A percentile compares a stretch with the other conserved stretches of the same genome.
Conservation (phyloP, 2,329 filamentous ascomycete genomes). For the Fusarium sp. region DNA sequence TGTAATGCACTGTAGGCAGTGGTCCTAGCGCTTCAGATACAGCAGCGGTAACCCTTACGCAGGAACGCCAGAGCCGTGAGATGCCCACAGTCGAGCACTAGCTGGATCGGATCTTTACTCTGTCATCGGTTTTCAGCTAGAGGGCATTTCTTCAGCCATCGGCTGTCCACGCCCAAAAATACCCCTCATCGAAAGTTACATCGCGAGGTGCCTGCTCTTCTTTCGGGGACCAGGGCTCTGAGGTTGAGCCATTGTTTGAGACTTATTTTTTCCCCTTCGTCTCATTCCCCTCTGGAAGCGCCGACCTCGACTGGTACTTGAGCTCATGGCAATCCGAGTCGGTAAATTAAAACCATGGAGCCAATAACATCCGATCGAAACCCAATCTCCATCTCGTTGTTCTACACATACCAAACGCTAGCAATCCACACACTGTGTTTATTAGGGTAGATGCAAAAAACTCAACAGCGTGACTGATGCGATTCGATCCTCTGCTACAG, state of each 20-base stretch:
- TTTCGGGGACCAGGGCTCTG: conserved; percentile 8
- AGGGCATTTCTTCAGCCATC: conserved; percentile 30
- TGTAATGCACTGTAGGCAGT: background rate
- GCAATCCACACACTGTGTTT: conserved; percentile 3
- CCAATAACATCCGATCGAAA: conserved; percentile 24
- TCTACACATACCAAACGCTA: conserved; percentile 15
- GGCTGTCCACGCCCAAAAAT: conserved; percentile 34
- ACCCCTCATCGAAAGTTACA: conserved; percentile 34
- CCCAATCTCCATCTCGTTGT: conserved; percentile 17
- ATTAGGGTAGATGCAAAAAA: background rate
- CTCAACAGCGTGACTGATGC: conserved; percentile 14
- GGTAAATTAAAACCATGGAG: conserved; percentile 19
- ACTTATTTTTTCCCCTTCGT: background rate
- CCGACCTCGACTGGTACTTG: conserved; percentile 10
- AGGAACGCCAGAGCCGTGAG: conserved; percentile 44
- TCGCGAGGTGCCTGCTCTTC: conserved; percentile 20
- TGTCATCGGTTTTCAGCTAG: conserved; percentile 37
- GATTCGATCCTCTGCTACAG: background rate
- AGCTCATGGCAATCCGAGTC: conserved; percentile 9
- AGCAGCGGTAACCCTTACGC: conserved; percentile 47
- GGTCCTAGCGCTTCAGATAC: conserved; percentile 31
- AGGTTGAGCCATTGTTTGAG: conserved; percentile 36
- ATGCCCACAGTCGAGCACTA: conserved; percentile 39
- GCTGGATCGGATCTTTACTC: conserved; percentile 45
- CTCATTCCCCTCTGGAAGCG: conserved; percentile 7